Evolutionary conservation across 495 filamentous ascomycete genomes (phyloP), one percentile per base, ranked within the genome.

Genomic region (Hypoxylon cercidicola): DNA sequence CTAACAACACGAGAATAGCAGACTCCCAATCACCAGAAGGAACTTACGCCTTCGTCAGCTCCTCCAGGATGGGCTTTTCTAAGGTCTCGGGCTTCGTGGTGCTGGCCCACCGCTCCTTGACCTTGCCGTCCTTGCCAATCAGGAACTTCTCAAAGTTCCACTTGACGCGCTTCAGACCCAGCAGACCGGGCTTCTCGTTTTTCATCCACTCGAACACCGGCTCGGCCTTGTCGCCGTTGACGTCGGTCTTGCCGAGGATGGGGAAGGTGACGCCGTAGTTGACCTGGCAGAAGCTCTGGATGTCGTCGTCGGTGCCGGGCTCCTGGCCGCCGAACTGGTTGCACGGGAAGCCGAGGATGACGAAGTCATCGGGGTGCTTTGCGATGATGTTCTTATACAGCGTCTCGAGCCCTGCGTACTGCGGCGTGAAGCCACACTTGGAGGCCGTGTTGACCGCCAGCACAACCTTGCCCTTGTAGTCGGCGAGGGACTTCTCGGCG

Each of bases 111-210:
- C 95, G 77, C 6, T 78, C 81, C 71, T 87, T 90, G 23, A 97
- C 93, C 77, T 89, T 83, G 2, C 94, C 94, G 74, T 97, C 92
- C 53, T 84, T 83, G n/a, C 87, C 88, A 55, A 98, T 81, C 64
- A 99, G 78, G 76, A 97, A 98, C 85, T 99, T 99, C 82, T 99
- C 96, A 77, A 96, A 96, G 75, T 94, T 97, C 92, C 93, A 97
- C 89, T 96, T 96, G 67, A 99, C 82, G 34, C 88, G 72, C 87
- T 93, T 93, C 71, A 97, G 64, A 18, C 95, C 95, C 72, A 97
- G 69, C 5, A 97, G 46, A 15, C 96, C 93, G 0, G 95, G 88
- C 78, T 89, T 86, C 79, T 91, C 81, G 32, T 82, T 81, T 87
- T 98, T 99, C 78, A 99, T 76, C 88, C 91, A 98, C 72, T 90